Base-by-base conservation (phyloP, 768 basidiomycete species). In the Botryobasidium botryosum region DNA sequence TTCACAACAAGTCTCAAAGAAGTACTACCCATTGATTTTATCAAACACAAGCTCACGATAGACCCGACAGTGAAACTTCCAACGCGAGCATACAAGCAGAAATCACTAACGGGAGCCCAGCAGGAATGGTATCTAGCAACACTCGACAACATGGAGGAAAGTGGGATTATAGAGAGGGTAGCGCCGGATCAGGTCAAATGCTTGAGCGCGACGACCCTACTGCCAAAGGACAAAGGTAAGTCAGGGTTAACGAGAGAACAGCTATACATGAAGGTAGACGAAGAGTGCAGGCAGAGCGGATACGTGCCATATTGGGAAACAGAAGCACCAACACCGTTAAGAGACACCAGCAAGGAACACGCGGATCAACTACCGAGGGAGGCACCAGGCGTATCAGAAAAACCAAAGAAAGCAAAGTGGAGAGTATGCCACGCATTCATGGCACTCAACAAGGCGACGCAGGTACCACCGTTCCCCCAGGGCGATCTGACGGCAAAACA, bases 401-500 rank as follows among this genome's bases (percentile, higher is more conserved):
- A n/a, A n/a, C n/a, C n/a, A n/a, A n/a, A n/a, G n/a, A n/a, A n/a
- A n/a, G n/a, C n/a, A 12, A 62, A 63, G 33, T 68, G 61, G 63
- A 17, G 62, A 4, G 51, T 66, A 0, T 64, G 62, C 49, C 64
- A 65, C 35, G 62, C 63, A 41, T 69, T 64, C 38, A 48, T 33
- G 0, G 52, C 60, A 26, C 50, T 70, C 24, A 61, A 56, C 43
- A 45, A 48, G 2, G 49, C 48, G 3, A 54, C 55, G 1, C 36
- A 46, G 15, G 43, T 54, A 6, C 49, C 56, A 4, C 43, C 51
- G 2, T 52, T 58, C 44, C 53, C 51, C 1, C 52, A 52, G 44
- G 56, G 67, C 0, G 59, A 69, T 48, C 62, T 71, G 0, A 33
- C 52, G 0, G 54, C 55, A 0, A 69, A 68, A 43, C 66, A 70